Conservation (phyloP, 306 rosid genomes). For the Ormosia emarginata region DNA sequence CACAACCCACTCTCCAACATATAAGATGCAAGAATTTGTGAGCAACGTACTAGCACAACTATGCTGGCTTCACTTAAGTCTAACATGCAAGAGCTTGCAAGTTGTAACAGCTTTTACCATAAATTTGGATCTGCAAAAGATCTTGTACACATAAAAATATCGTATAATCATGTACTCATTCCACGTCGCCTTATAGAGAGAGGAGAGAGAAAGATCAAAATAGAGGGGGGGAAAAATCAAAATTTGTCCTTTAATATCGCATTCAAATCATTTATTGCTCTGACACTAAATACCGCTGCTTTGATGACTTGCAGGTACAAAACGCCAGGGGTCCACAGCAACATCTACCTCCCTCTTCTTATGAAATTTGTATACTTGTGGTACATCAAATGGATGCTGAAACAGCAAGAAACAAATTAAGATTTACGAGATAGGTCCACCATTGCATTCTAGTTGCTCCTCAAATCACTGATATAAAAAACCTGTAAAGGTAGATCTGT, state of each 20-base stretch:
- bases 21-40: neutral
- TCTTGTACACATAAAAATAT: no score
- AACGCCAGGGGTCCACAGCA: conserved; percentile 90
- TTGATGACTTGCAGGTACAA: conserved; percentile 51
- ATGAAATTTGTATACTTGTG: conserved; percentile 77
- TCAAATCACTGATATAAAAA: neutral
- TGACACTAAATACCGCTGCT: conserved; percentile 26
- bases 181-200: no score
- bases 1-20: neutral
- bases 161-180: no score
- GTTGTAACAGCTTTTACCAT: no score
- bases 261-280: conserved; percentile 7
- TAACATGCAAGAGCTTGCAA: conserved; percentile 12
- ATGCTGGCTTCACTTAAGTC: neutral
- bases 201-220: no score
- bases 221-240: no score
- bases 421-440: neutral
- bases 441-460: neutral
- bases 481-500: neutral
- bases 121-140: no score
- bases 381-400: conserved; percentile 80
- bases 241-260: neutral
- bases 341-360: conserved; percentile 83
- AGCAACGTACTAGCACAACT: neutral
- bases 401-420: neutral